A percentile compares a stretch with the other conserved stretches of the same genome.
phyloP scores from a whole-genome alignment of 2,329 filamentous ascomycete genomes.

The Hymenoscyphus scutula region DNA sequence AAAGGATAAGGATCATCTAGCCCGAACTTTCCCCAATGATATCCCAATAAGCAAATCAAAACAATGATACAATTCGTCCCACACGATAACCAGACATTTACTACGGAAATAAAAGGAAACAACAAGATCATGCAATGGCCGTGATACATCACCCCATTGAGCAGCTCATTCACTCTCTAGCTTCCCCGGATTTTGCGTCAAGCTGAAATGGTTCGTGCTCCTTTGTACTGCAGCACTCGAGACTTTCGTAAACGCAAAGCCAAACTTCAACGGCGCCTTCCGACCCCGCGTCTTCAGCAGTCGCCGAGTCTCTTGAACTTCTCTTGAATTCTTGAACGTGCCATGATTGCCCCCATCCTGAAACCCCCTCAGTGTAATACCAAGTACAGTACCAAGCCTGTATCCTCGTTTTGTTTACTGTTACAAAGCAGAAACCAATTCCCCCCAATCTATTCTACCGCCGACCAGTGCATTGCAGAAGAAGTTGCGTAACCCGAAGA shows the following conservation, averaged over 20 bases:
- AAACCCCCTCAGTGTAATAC: conserved; percentile 4
- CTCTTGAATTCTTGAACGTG: conserved; percentile 8
- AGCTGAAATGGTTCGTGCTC: neutral
- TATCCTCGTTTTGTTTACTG: too few species aligned
- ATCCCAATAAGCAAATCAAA: neutral
- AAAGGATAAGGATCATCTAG: neutral
- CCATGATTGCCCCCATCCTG: conserved; percentile 3
- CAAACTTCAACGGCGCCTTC: conserved; percentile 11
- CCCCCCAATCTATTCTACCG: conserved; percentile 7
- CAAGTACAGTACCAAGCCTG: too few species aligned
- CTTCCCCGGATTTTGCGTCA: conserved; percentile 1
- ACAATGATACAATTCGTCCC: neutral
- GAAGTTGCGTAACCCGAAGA: neutral
- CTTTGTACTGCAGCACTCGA: neutral
- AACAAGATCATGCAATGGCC: conserved; percentile 15
- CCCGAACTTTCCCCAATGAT: neutral
- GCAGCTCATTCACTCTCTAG: neutral
- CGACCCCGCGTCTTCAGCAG: conserved; percentile 16
- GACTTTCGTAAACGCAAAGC: neutral
- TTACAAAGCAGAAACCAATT: neutral
- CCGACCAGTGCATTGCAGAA: neutral
- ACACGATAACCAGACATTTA: neutral
- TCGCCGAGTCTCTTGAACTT: neutral
- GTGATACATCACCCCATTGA: conserved; percentile 17
- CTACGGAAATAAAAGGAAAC: neutral